A percentile compares a stretch with the other conserved stretches of the same genome.
Conservation (phyloP, 768 basidiomycete genomes). For the Collybia mongolica region DNA sequence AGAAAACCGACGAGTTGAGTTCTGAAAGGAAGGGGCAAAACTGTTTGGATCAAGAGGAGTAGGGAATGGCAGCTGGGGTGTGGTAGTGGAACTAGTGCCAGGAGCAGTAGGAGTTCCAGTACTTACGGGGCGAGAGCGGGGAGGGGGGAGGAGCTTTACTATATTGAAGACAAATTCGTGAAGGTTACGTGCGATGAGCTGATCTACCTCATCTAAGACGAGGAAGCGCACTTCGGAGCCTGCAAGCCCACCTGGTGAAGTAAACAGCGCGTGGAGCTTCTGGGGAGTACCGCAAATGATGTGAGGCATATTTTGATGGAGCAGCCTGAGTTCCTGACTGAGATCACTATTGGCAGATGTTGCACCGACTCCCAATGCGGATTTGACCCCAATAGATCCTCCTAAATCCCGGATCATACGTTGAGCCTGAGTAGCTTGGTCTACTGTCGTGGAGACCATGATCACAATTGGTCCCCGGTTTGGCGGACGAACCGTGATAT, state of each 20-base stretch:
- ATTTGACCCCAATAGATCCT: slow-evolving; percentile 87
- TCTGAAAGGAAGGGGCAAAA: slow-evolving; percentile 34
- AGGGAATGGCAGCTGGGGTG: slow-evolving; percentile 41
- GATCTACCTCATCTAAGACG: slow-evolving; percentile 97
- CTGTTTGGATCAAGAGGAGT: slow-evolving; percentile 44
- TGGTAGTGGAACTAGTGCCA: slow-evolving; percentile 27
- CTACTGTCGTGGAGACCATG: slow-evolving; percentile 96
- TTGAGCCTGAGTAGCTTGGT: slow-evolving; percentile 97
- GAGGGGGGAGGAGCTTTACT: slow-evolving; percentile 88
- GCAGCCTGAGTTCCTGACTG: slow-evolving; percentile 73
- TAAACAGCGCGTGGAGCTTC: slow-evolving; percentile 91
- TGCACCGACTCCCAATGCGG: slow-evolving; percentile 83
- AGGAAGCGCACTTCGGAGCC: slow-evolving; percentile 91
- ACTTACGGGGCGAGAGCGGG: slow-evolving; percentile 67
- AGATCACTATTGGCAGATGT: slow-evolving; percentile 63
- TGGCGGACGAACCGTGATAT: slow-evolving; percentile 52
- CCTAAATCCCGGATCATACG: slow-evolving; percentile 95
- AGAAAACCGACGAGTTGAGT: slow-evolving; percentile 58
- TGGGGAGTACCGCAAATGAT: slow-evolving; percentile 97
- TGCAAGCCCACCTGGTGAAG: slow-evolving; percentile 68
- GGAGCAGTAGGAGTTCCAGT: slow-evolving; percentile 33
- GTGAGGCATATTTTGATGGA: slow-evolving; percentile 92
- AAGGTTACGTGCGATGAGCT: slow-evolving; percentile 93
- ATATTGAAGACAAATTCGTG: slow-evolving; percentile 95
- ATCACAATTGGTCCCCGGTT: slow-evolving; percentile 84